These are phyloP conservation scores for Eucalyptus brandiana DNA, from an alignment of 345 rosid genomes.

Conservation along the genomic window DNA sequence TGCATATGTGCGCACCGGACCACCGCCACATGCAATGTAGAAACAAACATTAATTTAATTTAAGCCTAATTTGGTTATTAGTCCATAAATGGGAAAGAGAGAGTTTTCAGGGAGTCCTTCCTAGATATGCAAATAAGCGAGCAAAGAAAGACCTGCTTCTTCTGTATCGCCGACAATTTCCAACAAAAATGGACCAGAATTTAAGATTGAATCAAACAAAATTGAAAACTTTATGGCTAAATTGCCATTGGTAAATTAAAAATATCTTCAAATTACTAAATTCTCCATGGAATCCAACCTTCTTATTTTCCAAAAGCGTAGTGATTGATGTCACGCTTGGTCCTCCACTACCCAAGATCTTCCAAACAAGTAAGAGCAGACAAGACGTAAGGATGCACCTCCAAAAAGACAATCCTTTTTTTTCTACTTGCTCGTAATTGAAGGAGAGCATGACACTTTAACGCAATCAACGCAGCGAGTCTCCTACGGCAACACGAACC, in stretches of 20 bases:
- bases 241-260: not conserved
- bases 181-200: rapidly evolving
- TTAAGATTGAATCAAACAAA: rapidly evolving
- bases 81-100: not conserved
- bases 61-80: not conserved
- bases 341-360: not conserved
- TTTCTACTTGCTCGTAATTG: not conserved
- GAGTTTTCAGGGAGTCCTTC: not conserved
- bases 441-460: not conserved
- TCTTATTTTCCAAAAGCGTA: not conserved
- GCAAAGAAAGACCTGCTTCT: not conserved
- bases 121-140: not conserved
- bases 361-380: not conserved
- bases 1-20: not conserved
- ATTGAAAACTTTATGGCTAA: not conserved
- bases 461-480: not conserved
- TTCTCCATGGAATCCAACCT: not conserved
- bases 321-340: not conserved
- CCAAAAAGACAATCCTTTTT: not conserved
- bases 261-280: not conserved
- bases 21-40: not conserved
- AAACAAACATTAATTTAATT: not conserved
- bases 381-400: not conserved
- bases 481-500: not conserved
- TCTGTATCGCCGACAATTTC: rapidly evolving